A percentile compares a stretch with the other conserved stretches of the same genome.
Evolutionary conservation across 352 stramenopile species (phyloP).

Genomic region (Globisporangium cederbergense): DNA sequence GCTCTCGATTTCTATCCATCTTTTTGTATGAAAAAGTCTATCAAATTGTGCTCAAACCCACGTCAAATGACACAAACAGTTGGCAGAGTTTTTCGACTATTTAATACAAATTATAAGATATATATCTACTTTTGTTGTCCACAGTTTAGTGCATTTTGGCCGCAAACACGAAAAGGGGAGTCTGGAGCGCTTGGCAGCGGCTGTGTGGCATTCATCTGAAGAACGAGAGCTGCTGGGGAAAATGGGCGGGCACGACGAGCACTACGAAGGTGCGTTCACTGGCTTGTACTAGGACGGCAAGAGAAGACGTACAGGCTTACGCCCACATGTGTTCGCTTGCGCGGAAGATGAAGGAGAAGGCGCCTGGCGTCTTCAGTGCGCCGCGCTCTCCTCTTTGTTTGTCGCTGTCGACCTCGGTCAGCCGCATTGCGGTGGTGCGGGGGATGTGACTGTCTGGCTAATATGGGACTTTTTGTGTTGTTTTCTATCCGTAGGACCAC

Average conservation of each 20-base stretch:
- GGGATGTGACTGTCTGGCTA: neutral
- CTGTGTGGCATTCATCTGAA: constrained; percentile 35
- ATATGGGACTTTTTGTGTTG: constrained; percentile 1
- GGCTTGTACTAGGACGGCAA: neutral
- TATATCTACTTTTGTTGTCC: neutral
- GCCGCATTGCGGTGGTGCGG: neutral
- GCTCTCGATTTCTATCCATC: neutral
- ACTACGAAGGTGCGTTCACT: constrained; percentile 55
- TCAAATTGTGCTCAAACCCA: neutral
- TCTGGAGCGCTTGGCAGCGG: constrained; percentile 20
- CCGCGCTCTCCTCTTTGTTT: neutral
- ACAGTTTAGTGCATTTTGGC: neutral
- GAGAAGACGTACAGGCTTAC: neutral
- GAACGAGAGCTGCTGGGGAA: constrained; percentile 28
- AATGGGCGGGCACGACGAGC: constrained; percentile 58
- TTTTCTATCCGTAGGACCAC: constrained; percentile 42
- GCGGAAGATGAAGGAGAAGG: neutral
- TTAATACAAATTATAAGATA: neutral
- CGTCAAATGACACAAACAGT: neutral
- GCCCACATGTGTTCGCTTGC: neutral
- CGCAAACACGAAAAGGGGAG: neutral
- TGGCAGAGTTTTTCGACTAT: neutral
- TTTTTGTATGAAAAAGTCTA: neutral
- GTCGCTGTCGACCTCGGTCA: neutral
- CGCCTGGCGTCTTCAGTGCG: neutral